Base-by-base conservation (phyloP, 2,329 filamentous ascomycete genomes). In the Endoconidiophora polonica region DNA sequence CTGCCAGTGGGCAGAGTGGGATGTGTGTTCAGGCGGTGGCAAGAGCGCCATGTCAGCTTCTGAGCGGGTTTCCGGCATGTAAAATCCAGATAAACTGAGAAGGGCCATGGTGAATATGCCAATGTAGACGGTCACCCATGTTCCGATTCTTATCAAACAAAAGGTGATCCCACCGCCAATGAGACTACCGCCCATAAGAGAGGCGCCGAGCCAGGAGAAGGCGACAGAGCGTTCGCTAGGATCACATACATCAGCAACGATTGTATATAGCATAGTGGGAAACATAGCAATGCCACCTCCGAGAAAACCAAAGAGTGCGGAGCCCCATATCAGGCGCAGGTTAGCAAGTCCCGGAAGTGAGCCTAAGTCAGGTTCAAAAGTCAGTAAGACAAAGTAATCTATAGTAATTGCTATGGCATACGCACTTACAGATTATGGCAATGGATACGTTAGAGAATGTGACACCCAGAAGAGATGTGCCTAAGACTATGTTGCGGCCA, bases 281-380 rank as follows among this genome's bases (percentile, higher is more conserved):
- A 53, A 56, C 20, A 57, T 56, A 23, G 48, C 43, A 4, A 53
- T 37, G 14, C 57, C 56, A 39, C 57, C 57, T n/a, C 57, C 54
- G 23, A 57, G 43, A 22, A 57, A 52, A 23, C 44, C 40, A 44
- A 57, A 56, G 22, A 53, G 9, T 12, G 54, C 45, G 5, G 51
- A 42, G 9, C 52, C 33, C 57, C 55, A 58, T 10, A 53, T 48
- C 16, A 53, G 10, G 2, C 57, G 54, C 9, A 55, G 38, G 14
- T 54, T 46, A 20, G 57, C 55, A 2, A 52, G 44, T 24, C 43
- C 49, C 16, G 56, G 52, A 26, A 54, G 52, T 2, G 46, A 37
- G 36, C 54, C 56, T 54, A 41, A 5, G 37, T 16, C 4, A 7
- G 12, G 29, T 33, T 12, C 29, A 33, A 2, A 33, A 12, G 29